Evolutionary conservation across 768 basidiomycete species (phyloP).

Genomic region (Saitozyma sp.): DNA sequence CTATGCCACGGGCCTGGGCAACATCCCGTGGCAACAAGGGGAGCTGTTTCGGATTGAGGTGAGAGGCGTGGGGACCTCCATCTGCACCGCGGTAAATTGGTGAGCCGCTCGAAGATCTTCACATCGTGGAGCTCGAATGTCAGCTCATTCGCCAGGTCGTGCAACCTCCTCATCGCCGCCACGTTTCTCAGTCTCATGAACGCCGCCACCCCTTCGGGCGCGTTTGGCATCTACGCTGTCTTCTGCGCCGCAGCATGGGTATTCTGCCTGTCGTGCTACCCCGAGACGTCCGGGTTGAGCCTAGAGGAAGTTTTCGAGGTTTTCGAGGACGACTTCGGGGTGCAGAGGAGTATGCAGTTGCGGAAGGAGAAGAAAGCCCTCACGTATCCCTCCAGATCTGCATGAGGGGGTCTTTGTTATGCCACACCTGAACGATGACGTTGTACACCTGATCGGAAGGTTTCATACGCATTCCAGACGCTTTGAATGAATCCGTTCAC

Average conservation of each 20-base stretch:
- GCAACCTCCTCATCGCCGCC: slow-evolving; percentile 71
- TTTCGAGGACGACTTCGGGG: slow-evolving; percentile 67
- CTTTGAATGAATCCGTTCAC: too few relatives aligned
- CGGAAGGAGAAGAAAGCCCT: not conserved
- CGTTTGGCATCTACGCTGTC: slow-evolving; percentile 75
- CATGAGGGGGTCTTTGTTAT: too few relatives aligned
- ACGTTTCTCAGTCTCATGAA: slow-evolving; percentile 80
- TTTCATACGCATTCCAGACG: too few relatives aligned
- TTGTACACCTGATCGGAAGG: too few relatives aligned
- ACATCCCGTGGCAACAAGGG: slow-evolving; percentile 84
- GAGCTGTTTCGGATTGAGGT: slow-evolving; percentile 79
- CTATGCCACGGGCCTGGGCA: slow-evolving; percentile 76
- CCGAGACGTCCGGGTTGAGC: slow-evolving; percentile 68
- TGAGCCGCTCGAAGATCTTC: slow-evolving; percentile 6
- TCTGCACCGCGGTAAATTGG: slow-evolving; percentile 78
- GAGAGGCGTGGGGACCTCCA: slow-evolving; percentile 73
- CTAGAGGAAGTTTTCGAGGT: slow-evolving; percentile 52
- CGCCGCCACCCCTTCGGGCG: slow-evolving; percentile 69
- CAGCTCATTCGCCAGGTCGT: not conserved
- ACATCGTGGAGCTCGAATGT: not conserved
- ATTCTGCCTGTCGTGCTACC: slow-evolving; percentile 71
- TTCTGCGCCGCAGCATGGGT: slow-evolving; percentile 69
- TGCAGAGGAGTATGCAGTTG: slow-evolving; percentile 53
- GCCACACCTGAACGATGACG: too few relatives aligned
- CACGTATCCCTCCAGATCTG: too few relatives aligned